Base-by-base conservation (phyloP, 2,329 filamentous ascomycete genomes). In the Lachnellula willkommii region DNA sequence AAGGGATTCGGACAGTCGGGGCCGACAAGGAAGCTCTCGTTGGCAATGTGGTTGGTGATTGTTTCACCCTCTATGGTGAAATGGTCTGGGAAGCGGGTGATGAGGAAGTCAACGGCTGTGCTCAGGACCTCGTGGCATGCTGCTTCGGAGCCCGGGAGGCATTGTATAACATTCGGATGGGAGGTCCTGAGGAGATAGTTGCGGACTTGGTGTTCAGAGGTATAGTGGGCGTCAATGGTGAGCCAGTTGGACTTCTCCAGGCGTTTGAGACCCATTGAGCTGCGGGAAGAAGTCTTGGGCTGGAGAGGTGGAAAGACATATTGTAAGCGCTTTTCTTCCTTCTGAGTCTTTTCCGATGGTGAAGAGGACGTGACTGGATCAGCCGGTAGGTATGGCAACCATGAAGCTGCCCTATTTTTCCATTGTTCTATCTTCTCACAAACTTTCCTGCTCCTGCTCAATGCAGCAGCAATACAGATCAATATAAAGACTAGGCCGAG, bases 201-300 rank as follows among this genome's bases (percentile, higher is more conserved):
- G 8, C 77, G 73, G 8, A 77, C 69, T 2, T 63, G 57, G 59
- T 78, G 74, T 58, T 76, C 73, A 12, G 71, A 66, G 49, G 71
- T 67, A 58, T 79, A 79, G 28, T 72, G 71, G 12, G 72, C 70
- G 59, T 80, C 76, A 48, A 80, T 64, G 0, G 70, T 74, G 12
- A 80, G 70, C 78, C 77, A 80, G 54, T 78, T 75, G 20, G 68
- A 63, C 22, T 65, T 61, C 39, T 76, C 74, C n/a, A 77, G 67
- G 54, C 72, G 75, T 52, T 70, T 72, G 15, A 80, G 68, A 15
- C 77, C 75, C 72, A 79, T 77, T 60, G 75, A 74, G 47, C 76
- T 73, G 32, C 71, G 69, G 48, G 56, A 54, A 9, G 59, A 56
- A 3, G 60, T 55, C 36, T 57, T 53, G 20, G 54, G 40, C n/a